phyloP scores from a whole-genome alignment of 805 yeast genomes.

The Kazachstania taianensis region DNA sequence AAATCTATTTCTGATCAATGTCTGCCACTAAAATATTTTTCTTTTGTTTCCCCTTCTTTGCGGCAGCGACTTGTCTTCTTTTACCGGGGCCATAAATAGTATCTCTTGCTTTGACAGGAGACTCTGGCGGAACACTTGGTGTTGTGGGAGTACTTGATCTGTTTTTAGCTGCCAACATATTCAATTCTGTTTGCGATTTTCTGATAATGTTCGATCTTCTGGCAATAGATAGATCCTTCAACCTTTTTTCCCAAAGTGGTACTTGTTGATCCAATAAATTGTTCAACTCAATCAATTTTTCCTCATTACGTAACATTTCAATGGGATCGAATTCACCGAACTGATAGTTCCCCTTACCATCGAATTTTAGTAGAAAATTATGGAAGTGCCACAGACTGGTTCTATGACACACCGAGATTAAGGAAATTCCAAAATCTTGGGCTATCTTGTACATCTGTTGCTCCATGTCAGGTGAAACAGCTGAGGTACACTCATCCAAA shows the following conservation, averaged over 20 bases:
- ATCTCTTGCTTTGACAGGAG: neutral
- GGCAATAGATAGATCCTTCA: slow-evolving; percentile 52
- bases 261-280: slow-evolving; percentile 55
- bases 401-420: slow-evolving; percentile 85
- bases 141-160: neutral
- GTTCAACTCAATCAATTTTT: slow-evolving; percentile 65
- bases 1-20: too few relatives aligned
- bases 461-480: slow-evolving; percentile 85
- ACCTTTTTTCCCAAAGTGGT: slow-evolving; percentile 54
- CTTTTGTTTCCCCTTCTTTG: neutral
- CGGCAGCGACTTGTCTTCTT: neutral
- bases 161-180: slow-evolving; percentile 2
- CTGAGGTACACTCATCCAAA: slow-evolving; percentile 90
- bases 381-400: slow-evolving; percentile 92
- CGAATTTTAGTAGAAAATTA: slow-evolving; percentile 68
- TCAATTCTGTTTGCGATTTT: slow-evolving; percentile 25
- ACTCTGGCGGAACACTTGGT: too few relatives aligned
- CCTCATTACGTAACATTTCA: slow-evolving; percentile 62
- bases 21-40: too few relatives aligned
- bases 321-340: slow-evolving; percentile 60
- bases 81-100: neutral
- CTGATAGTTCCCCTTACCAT: slow-evolving; percentile 66
- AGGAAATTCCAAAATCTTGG: slow-evolving; percentile 64
- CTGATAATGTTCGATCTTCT: slow-evolving; percentile 28
- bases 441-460: slow-evolving; percentile 82